Percentiles rank a stretch among this genome's conserved stretches.
Evolutionary conservation across 768 basidiomycete species (phyloP).

Genomic region (Suillus luteus): DNA sequence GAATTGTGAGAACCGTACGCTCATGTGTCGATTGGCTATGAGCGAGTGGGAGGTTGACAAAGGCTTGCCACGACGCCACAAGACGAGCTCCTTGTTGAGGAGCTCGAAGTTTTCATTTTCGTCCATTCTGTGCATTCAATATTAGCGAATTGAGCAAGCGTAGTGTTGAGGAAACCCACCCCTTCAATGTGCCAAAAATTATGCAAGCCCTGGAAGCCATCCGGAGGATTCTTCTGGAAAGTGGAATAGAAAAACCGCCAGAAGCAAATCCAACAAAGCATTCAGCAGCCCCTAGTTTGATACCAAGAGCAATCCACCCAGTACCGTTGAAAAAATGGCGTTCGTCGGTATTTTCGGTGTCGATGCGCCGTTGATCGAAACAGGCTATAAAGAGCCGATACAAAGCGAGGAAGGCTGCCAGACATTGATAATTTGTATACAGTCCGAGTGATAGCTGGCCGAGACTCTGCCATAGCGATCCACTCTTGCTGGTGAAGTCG

Average conservation of each 20-base stretch:
- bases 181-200: constrained; percentile 65
- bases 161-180: constrained; percentile 45
- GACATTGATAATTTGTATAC: constrained; percentile 56
- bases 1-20: constrained; percentile 52
- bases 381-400: constrained; percentile 55
- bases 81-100: constrained; percentile 43
- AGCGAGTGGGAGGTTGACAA: constrained; percentile 45
- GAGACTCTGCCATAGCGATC: constrained; percentile 56
- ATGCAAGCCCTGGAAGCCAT: constrained; percentile 54
- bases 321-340: constrained; percentile 56
- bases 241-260: constrained; percentile 50
- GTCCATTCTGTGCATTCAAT: constrained; percentile 41
- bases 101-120: constrained; percentile 51
- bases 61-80: constrained; percentile 25
- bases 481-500: constrained; percentile 40
- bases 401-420: constrained; percentile 60
- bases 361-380: constrained; percentile 53
- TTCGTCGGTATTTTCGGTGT: constrained; percentile 47
- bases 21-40: constrained; percentile 57
- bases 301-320: constrained; percentile 62
- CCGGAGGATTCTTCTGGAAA: constrained; percentile 62
- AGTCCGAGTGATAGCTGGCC: constrained; percentile 61
- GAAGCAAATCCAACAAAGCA: constrained; percentile 62
- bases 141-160: background rate
- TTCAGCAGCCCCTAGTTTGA: constrained; percentile 67